Evolutionary conservation across 31 red algal genomes (phyloP).

Genomic region (Bonnemaisonia californica): DNA sequence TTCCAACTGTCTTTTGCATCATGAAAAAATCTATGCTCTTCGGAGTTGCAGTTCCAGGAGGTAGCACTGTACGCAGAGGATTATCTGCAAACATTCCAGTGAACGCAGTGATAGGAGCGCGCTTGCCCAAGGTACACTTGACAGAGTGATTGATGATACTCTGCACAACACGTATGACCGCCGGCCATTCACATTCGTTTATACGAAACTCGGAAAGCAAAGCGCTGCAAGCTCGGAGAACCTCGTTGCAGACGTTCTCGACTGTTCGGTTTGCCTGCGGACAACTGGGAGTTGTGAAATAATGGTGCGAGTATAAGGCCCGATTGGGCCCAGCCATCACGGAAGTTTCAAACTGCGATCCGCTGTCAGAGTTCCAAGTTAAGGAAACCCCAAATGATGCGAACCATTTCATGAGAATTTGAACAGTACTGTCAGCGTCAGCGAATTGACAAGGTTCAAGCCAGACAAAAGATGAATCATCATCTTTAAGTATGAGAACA

Average conservation of each 20-base stretch:
- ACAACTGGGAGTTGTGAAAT: conserved; percentile 31
- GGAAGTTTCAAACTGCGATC: conserved; percentile 38
- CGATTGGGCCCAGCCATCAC: neutral
- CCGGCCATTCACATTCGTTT: conserved; percentile 22
- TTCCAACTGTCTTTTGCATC: neutral
- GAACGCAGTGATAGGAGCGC: neutral
- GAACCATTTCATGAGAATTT: conserved; percentile 7
- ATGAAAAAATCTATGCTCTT: neutral
- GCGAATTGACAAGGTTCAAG: neutral
- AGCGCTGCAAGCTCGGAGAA: conserved; percentile 10
- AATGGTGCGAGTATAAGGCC: neutral
- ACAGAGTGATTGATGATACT: conserved; percentile 24
- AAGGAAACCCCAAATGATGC: conserved; percentile 15
- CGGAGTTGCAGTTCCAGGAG: neutral
- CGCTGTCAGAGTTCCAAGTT: conserved; percentile 38
- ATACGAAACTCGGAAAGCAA: conserved; percentile 30
- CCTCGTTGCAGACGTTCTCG: conserved; percentile 22
- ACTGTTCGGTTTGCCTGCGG: conserved; percentile 35
- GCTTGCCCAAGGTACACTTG: neutral
- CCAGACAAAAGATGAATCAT: conserved; percentile 18
- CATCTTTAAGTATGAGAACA: conserved; percentile 21
- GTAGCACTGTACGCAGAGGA: conserved; percentile 11
- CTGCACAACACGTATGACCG: conserved; percentile 11
- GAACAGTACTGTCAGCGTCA: conserved; percentile 4
- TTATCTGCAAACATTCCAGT: conserved; percentile 7